Percentiles rank a stretch among this genome's conserved stretches.
Evolutionary conservation across 305 asterid species (phyloP).

Genomic region (Fraxinus latifolia): DNA sequence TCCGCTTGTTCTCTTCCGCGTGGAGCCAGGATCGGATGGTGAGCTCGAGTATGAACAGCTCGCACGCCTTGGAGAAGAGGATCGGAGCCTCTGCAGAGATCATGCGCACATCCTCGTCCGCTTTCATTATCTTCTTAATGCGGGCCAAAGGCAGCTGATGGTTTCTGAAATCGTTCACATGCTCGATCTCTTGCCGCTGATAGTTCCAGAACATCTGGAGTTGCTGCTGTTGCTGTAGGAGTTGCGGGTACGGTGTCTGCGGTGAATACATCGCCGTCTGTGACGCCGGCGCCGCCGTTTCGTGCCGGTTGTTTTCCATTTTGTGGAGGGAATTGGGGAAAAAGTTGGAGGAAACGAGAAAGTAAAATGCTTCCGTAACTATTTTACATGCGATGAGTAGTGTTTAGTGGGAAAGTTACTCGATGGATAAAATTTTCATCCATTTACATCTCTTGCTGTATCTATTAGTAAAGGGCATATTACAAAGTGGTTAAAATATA

Average conservation of each 20-base stretch:
- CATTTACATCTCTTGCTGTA: too few relatives aligned
- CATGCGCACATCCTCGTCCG: slow-evolving; percentile 40
- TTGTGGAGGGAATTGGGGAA: background rate
- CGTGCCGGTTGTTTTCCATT: slow-evolving; percentile 75
- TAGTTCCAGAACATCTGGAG: slow-evolving; percentile 66
- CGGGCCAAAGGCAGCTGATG: slow-evolving; percentile 82
- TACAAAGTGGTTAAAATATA: background rate
- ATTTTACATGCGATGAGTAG: too few relatives aligned
- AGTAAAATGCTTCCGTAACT: background rate
- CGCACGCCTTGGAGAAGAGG: slow-evolving; percentile 35
- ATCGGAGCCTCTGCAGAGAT: slow-evolving; percentile 40
- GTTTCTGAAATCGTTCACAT: slow-evolving; percentile 74
- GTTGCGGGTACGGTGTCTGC: slow-evolving; percentile 66
- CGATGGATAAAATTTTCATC: too few relatives aligned
- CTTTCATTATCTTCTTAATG: slow-evolving; percentile 80
- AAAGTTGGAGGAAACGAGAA: slow-evolving; percentile 2
- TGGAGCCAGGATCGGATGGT: slow-evolving; percentile 35
- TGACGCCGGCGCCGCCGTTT: slow-evolving; percentile 42
- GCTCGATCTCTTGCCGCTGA: slow-evolving; percentile 68
- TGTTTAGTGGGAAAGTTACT: background rate
- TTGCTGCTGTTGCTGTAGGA: slow-evolving; percentile 41
- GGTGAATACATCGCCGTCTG: slow-evolving; percentile 39
- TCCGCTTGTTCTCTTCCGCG: slow-evolving; percentile 33
- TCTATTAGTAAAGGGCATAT: too few relatives aligned
- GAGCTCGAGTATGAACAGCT: slow-evolving; percentile 36